These are phyloP conservation scores for Psidium friedrichsthalianum DNA, from an alignment of 345 rosid species.

Conservation along the genomic window DNA sequence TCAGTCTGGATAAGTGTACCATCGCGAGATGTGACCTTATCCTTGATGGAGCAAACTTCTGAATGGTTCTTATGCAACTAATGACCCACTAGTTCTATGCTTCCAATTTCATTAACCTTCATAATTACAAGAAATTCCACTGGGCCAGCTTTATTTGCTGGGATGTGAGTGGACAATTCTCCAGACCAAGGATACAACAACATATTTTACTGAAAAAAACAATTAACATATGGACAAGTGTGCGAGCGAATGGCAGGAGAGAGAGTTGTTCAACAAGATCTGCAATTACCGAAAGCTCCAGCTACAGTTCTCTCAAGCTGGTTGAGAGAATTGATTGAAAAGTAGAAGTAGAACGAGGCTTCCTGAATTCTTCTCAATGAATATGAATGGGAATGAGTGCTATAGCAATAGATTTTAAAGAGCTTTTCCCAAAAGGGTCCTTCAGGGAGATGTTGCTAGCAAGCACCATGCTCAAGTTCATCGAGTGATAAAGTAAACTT, in stretches of 20 bases:
- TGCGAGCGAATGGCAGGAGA: too few species aligned
- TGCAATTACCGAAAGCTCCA: background rate
- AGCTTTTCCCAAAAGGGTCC: too few species aligned
- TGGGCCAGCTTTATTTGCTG: too few species aligned
- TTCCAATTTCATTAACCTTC: too few species aligned
- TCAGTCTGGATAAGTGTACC: too few species aligned
- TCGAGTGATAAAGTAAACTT: background rate
- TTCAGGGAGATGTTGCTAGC: background rate
- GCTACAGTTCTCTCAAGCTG: background rate
- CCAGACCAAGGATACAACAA: too few species aligned
- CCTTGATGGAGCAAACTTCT: background rate
- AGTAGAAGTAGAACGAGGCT: background rate
- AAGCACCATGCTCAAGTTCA: background rate
- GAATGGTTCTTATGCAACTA: background rate
- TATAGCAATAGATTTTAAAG: too few species aligned
- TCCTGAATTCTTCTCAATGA: background rate
- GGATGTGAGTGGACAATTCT: too few species aligned
- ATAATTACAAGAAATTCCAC: too few species aligned
- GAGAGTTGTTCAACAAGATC: background rate
- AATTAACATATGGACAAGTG: too few species aligned
- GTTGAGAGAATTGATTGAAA: background rate
- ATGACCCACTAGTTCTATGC: background rate
- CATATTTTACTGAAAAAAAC: too few species aligned
- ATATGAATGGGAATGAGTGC: background rate
- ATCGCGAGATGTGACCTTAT: too few species aligned